phyloP scores from a whole-genome alignment of 1,139 yeast genomes.

The Diutina rugosa region DNA sequence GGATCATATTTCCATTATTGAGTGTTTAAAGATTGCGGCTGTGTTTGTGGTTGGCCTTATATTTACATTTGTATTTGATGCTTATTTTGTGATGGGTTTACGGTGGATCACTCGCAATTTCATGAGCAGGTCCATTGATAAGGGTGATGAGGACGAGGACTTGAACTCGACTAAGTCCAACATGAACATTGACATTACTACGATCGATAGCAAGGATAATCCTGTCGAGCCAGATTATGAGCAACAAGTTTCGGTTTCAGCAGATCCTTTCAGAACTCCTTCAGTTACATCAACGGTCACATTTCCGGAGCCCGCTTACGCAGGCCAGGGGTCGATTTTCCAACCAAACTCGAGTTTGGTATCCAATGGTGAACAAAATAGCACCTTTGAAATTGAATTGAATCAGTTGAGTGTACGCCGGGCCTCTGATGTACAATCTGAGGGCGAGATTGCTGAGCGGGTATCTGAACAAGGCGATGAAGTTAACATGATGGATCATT shows the following conservation, averaged over 20 bases:
- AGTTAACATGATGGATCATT: not conserved
- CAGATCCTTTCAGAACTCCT: not conserved
- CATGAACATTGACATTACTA: slow-evolving; percentile 20
- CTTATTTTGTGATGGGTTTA: slow-evolving; percentile 22
- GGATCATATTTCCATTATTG: slow-evolving; percentile 47
- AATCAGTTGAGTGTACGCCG: not conserved
- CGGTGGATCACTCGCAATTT: slow-evolving; percentile 12
- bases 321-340: not conserved
- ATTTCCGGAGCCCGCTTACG: not conserved
- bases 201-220: slow-evolving; percentile 15
- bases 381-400: not conserved
- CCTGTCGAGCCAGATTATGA: not conserved
- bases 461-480: not conserved
- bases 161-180: not conserved
- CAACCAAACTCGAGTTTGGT: not conserved
- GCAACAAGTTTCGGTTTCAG: not conserved
- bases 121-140: slow-evolving; percentile 7
- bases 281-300: not conserved
- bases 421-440: not conserved
- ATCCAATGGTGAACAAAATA: not conserved
- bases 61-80: slow-evolving; percentile 32
- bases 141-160: slow-evolving; percentile 8
- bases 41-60: slow-evolving; percentile 53
- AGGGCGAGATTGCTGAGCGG: not conserved
- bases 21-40: slow-evolving; percentile 62